Evolutionary conservation across 805 yeast genomes (phyloP).

Genomic region (Barnettozyma wickerhamii): DNA sequence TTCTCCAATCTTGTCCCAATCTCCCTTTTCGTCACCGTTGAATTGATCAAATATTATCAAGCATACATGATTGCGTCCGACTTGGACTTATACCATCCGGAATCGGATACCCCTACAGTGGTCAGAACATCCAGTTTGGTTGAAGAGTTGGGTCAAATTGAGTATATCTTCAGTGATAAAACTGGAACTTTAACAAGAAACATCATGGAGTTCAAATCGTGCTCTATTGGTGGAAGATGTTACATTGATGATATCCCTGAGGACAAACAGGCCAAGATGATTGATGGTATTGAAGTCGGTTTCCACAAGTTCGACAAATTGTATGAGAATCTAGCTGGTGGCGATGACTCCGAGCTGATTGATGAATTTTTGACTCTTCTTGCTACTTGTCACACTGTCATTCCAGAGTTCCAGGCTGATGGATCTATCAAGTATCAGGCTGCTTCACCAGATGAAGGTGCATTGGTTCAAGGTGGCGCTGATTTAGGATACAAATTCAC

Average conservation of each 20-base stretch:
- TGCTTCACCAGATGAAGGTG: conserved; percentile 99
- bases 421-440: conserved; percentile 90
- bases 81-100: conserved; percentile 85
- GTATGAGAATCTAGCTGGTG: conserved; percentile 42
- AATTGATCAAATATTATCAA: conserved; percentile 90
- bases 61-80: conserved; percentile 93
- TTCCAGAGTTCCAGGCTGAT: conserved; percentile 72
- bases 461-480: conserved; percentile 95
- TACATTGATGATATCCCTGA: conserved; percentile 90
- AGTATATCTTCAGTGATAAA: conserved; percentile 93
- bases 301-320: conserved; percentile 67
- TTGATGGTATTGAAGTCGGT: conserved; percentile 81
- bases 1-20: conserved; percentile 98
- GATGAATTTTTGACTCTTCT: conserved; percentile 78
- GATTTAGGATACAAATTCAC: conserved; percentile 78
- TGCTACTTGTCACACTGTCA: conserved; percentile 95
- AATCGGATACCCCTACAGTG: conserved; percentile 88
- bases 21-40: conserved; percentile 93
- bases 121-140: conserved; percentile 94
- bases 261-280: conserved; percentile 66
- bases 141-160: conserved; percentile 96
- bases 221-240: conserved; percentile 89
- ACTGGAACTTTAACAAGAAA: conserved; percentile 96
- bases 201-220: conserved; percentile 93
- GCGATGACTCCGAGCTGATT: conserved; percentile 44